Percentiles rank a stretch among this genome's conserved stretches.
These are phyloP conservation scores for Rhynchospora breviuscula DNA, from an alignment of 176 grass and related monocot species.

Conservation along the genomic window DNA sequence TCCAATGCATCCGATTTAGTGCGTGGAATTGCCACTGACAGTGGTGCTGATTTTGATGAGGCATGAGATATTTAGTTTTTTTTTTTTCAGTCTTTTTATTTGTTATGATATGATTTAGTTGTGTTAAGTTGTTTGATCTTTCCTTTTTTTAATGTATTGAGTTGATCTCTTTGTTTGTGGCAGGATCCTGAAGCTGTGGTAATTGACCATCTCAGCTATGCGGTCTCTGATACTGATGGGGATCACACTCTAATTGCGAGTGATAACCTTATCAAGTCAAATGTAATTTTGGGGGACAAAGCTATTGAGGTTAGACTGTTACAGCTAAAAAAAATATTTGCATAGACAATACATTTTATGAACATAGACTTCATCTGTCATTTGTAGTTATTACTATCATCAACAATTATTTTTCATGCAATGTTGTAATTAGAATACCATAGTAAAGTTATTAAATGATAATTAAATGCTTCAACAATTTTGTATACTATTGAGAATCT, in stretches of 20 bases:
- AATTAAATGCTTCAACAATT: neutral
- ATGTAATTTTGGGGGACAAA: slow-evolving; percentile 61
- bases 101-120: neutral
- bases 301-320: slow-evolving; percentile 51
- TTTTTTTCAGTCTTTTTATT: neutral
- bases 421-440: neutral
- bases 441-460: neutral
- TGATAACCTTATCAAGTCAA: slow-evolving; percentile 68
- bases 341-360: neutral
- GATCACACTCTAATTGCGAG: slow-evolving; percentile 80
- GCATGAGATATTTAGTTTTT: slow-evolving; percentile 35
- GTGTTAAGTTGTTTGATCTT: neutral
- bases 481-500: neutral
- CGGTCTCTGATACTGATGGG: slow-evolving; percentile 62
- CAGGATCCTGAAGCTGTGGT: slow-evolving; percentile 81
- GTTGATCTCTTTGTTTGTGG: neutral
- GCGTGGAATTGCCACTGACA: slow-evolving; percentile 82
- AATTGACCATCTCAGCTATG: slow-evolving; percentile 82
- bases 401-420: neutral
- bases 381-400: neutral
- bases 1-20: slow-evolving; percentile 84
- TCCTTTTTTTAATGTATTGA: neutral
- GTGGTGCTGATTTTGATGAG: slow-evolving; percentile 95
- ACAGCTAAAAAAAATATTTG: neutral
- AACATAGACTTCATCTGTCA: neutral